Evolutionary conservation across 768 basidiomycete species (phyloP), one percentile per base, ranked within the genome.

Genomic region (Psilocybe cubensis): DNA sequence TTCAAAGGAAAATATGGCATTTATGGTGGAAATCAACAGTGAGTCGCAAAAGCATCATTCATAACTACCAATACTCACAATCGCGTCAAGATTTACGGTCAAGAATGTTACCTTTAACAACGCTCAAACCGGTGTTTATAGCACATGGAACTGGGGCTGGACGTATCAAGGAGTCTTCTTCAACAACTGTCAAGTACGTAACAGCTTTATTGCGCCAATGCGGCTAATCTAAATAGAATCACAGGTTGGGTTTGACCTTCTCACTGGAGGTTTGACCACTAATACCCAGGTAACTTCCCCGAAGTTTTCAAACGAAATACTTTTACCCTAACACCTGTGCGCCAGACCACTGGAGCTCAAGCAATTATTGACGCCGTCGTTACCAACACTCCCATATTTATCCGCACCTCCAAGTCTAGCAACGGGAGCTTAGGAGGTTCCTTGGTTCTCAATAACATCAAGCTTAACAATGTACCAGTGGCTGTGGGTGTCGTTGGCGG

Each of bases 11-110:
- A 83, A 72, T 84, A 74, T 61, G 91, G 87, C 3, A 86, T 92
- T 57, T 84, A 81, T 79, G 87, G 88, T 48, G 91, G 91, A 46
- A 92, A 92, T 63, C 91, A 93, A 71, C 91, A 92, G 81, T 89
- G 61, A 57, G 82, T 70, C 25, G 46, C 33, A 12, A 18, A 14
- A 18, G 23, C 23, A 3, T 33, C 2, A 18, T 11, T 23, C 7
- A 14, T 31, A n/a, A n/a, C n/a, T 20, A 18, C 24, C 23, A 29
- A 14, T n/a, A 12, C 12, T 25, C 25, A n/a, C n/a, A n/a, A 20
- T 29, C 31, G 12, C 27, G 21, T 51, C 8, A 20, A 78, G 79
- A 58, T 84, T 85, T 61, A 84, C 81, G 2, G 77, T 85, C 3
- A 75, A 83, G 4, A 86, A 85, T 62, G 61, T 85, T 44, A 83